These are phyloP conservation scores for Coriolopsis trogii DNA, from an alignment of 1,284 basidiomycete genomes.

Conservation along the genomic window DNA sequence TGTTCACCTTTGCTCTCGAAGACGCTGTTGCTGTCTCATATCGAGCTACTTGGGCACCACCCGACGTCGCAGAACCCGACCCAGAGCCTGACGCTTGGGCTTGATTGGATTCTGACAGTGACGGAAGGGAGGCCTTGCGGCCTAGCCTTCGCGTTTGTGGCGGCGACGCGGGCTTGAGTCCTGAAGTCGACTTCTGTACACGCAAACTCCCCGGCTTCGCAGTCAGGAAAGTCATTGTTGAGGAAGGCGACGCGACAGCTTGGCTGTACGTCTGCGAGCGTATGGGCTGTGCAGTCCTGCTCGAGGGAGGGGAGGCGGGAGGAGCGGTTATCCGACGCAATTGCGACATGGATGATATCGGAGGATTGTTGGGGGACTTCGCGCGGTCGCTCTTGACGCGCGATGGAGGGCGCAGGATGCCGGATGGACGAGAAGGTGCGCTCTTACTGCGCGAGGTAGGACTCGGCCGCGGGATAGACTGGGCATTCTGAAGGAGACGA, in stretches of 20 bases:
- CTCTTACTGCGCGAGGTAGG: conserved; percentile 45
- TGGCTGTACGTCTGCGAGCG: conserved; percentile 62
- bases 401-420: conserved; percentile 59
- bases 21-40: conserved; percentile 80
- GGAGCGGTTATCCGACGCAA: conserved; percentile 54
- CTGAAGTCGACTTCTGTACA: conserved; percentile 79
- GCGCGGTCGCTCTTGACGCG: conserved; percentile 61
- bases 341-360: conserved; percentile 64
- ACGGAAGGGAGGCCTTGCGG: conserved; percentile 77
- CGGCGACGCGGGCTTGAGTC: conserved; percentile 71
- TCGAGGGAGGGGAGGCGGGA: conserved; percentile 65
- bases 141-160: conserved; percentile 61
- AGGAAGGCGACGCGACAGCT: conserved; percentile 52
- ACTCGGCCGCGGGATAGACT: conserved; percentile 45
- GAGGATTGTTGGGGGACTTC: conserved; percentile 70
- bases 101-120: conserved; percentile 62
- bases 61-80: conserved; percentile 36
- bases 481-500: conserved; percentile 59
- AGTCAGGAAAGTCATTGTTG: conserved; percentile 58
- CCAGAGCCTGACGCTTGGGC: conserved; percentile 60
- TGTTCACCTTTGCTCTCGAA: conserved; percentile 73
- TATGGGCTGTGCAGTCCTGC: conserved; percentile 44
- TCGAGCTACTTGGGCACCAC: conserved; percentile 41
- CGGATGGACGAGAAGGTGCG: conserved; percentile 50
- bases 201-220: conserved; percentile 73